These are phyloP conservation scores for Penicillium turbatum DNA, from an alignment of 495 filamentous ascomycete genomes.

Conservation along the genomic window DNA sequence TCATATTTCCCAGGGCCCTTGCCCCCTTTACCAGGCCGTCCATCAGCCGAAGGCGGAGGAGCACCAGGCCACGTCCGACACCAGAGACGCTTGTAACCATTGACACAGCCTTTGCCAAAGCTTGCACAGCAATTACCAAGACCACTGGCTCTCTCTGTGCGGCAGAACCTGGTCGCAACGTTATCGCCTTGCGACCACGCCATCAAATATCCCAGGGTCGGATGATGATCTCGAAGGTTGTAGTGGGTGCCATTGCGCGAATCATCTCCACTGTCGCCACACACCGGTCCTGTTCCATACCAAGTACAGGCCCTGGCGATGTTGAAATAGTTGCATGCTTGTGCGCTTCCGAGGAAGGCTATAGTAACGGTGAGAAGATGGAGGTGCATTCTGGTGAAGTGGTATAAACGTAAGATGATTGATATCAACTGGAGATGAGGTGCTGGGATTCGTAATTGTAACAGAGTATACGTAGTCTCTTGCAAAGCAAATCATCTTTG, in stretches of 20 bases:
- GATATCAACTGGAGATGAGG: neutral
- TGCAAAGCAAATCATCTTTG: too few relatives aligned
- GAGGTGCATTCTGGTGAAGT: neutral
- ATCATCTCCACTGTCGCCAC: neutral
- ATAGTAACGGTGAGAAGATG: neutral
- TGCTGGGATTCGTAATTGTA: neutral
- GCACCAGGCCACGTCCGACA: constrained; percentile 4
- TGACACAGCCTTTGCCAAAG: constrained; percentile 9
- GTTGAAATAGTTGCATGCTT: neutral
- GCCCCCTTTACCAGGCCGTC: too few relatives aligned
- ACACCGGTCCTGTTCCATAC: neutral
- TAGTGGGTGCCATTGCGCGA: neutral
- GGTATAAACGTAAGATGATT: neutral
- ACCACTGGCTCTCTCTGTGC: neutral
- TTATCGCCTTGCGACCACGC: neutral
- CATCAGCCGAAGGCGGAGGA: neutral
- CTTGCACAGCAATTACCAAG: constrained; percentile 3
- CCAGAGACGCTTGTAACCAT: constrained; percentile 14
- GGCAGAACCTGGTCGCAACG: neutral
- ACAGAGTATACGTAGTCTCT: too few relatives aligned
- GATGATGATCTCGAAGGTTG: neutral
- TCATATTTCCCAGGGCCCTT: too few relatives aligned
- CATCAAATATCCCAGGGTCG: neutral
- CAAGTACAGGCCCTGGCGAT: neutral
- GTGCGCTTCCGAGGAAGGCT: neutral